Evolutionary conservation across 2,329 filamentous ascomycete species (phyloP), one percentile per base, ranked within the genome.

Genomic region (Ophiostoma ulmi): DNA sequence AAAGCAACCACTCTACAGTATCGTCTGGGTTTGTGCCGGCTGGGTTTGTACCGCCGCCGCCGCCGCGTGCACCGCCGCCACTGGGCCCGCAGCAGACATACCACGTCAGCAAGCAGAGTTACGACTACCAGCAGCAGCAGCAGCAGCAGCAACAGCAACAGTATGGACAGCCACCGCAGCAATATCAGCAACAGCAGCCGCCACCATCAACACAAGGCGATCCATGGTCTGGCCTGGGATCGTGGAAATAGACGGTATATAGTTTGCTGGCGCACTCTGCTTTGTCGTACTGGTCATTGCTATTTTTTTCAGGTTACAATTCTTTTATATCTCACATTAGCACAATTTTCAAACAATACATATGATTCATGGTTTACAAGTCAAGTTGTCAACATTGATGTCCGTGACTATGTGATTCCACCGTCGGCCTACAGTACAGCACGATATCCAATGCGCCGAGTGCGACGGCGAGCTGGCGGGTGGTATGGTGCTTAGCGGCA

Each of bases 31-130:
- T 84, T 70, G 81, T 86, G 39, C 85, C 86, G 17, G 81, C 82
- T 0, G 86, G 87, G 3, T 88, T 88, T 73, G 85, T 90, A 52
- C 87, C 86, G 5, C 88, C 88, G 3, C 87, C 88, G 7, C 88
- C 87, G 1, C 87, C 87, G 1, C 88, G 87, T 0, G 87, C 86
- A 0, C 87, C 87, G 4, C 87, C 87, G 8, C 87, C 87, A 1
- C 76, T 89, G 74, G 86, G 86, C 4, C 86, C 86, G 41, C 87
- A 89, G 76, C 87, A 89, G 77, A 89, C 86, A 11, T 84, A 87
- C 38, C 85, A 88, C 73, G 86, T 87, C 73, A 76, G 75, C 20
- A 69, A 75, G 20, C 68, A 75, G 48, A 70, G 72, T 41, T 77
- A 80, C 68, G 77, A 78, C 70, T 78, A 77, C 39, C 64, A 79